phyloP scores from a whole-genome alignment of 345 rosid genomes.

The Bretschneidera sinensis region DNA sequence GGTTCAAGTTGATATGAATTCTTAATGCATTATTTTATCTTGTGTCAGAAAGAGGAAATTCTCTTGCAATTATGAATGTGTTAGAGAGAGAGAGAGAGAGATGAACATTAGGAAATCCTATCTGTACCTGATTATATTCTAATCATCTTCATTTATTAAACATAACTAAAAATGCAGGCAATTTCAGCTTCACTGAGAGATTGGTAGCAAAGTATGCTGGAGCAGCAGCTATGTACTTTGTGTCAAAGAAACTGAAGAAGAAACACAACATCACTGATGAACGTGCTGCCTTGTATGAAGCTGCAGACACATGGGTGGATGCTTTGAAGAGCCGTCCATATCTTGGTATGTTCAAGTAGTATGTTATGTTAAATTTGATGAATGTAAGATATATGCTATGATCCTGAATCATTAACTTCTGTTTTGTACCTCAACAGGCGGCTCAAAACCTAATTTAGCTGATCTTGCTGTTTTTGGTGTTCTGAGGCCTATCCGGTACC shows the following conservation, averaged over 20 bases:
- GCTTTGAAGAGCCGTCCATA: constrained; percentile 65
- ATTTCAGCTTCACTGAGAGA: constrained; percentile 80
- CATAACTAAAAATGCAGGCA: constrained; percentile 44
- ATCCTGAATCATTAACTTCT: background rate
- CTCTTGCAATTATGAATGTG: too few species aligned
- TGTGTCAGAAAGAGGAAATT: too few species aligned
- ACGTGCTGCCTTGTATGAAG: constrained; percentile 75
- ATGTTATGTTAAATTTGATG: background rate
- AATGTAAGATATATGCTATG: background rate
- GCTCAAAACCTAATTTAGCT: constrained; percentile 74
- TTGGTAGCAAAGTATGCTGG: constrained; percentile 80
- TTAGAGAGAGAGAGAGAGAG: too few species aligned
- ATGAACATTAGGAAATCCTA: too few species aligned
- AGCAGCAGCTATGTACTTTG: constrained; percentile 89
- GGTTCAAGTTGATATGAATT: too few species aligned
- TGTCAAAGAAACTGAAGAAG: constrained; percentile 90
- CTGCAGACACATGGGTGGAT: constrained; percentile 93
- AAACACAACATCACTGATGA: constrained; percentile 85
- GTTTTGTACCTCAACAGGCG: constrained; percentile 41
- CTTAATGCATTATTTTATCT: too few species aligned
- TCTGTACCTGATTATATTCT: too few species aligned
- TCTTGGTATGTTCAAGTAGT: constrained; percentile 44
- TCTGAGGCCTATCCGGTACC: constrained; percentile 80
- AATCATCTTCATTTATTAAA: too few species aligned
- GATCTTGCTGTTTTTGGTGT: constrained; percentile 93